phyloP scores from a whole-genome alignment of 306 rosid species.

The Clitoria ternatea region DNA sequence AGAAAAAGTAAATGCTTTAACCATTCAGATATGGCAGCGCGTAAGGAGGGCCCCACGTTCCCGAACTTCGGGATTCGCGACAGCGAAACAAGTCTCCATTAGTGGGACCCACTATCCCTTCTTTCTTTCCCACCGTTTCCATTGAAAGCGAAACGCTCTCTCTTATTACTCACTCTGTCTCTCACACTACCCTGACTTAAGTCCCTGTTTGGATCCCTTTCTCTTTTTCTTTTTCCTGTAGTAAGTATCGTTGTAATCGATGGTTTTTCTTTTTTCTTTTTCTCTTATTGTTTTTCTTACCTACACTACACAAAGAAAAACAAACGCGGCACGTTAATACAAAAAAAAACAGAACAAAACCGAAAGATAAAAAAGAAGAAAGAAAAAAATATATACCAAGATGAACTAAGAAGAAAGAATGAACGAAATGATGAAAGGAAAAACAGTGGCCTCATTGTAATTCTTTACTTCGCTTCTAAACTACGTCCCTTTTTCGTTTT shows the following conservation, averaged over 20 bases:
- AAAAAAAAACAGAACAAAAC: too few relatives aligned
- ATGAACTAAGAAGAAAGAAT: slow-evolving; percentile 19
- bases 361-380: neutral
- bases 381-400: neutral
- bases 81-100: slow-evolving; percentile 29
- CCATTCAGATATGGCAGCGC: slow-evolving; percentile 23
- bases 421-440: slow-evolving; percentile 29
- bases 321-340: slow-evolving; percentile 20
- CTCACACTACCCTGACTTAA: neutral
- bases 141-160: slow-evolving; percentile 33
- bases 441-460: slow-evolving; percentile 19
- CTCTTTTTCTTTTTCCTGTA: neutral
- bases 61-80: slow-evolving; percentile 52
- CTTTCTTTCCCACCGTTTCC: slow-evolving; percentile 41
- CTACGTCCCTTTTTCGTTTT: slow-evolving; percentile 43
- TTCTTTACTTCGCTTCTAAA: slow-evolving; percentile 74
- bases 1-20: neutral
- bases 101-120: slow-evolving; percentile 33
- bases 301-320: neutral
- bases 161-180: neutral
- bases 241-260: neutral
- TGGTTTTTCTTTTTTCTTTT: slow-evolving; percentile 7
- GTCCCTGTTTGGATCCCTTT: slow-evolving; percentile 3
- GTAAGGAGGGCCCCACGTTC: slow-evolving; percentile 15
- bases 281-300: neutral